Base-by-base conservation (phyloP, 2,329 filamentous ascomycete species). In the Exophiala aquamarina region DNA sequence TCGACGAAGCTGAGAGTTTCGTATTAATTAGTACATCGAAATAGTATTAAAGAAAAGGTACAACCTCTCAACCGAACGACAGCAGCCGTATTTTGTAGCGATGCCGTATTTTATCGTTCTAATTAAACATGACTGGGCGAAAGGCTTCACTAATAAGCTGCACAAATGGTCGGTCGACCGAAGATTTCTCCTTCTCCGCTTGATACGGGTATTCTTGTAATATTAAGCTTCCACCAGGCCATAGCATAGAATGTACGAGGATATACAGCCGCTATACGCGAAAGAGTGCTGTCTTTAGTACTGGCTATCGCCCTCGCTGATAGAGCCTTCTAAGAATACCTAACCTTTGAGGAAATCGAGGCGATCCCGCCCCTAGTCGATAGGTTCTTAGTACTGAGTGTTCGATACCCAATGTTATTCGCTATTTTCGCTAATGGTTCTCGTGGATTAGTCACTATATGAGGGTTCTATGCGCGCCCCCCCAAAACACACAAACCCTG, bases 221-320 rank as follows among this genome's bases (percentile, higher is more conserved):
- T 20, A 41, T 32, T 47, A 23, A 41, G 31, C 44, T n/a, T 51
- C 40, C 37, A 45, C 42, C 42, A 59, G 55, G 39, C 49, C 40
- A 51, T 35, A 59, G 29, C 42, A 59, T 50, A 34, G 36, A 34
- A 54, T 59, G 32, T 59, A 59, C 53, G 47, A 59, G 47, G 47
- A 59, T 47, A 59, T 54, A 33, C 17, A 59, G 40, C 48, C 39
- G 28, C 54, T 59, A 39, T 56, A 52, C 39, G 44, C 56, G 26
- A 54, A 55, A 36, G 31, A 43, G 41, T 59, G 28, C 51, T 59
- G 40, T 39, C 50, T 45, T 31, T 54, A n/a, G n/a, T n/a, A 23
- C 42, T 59, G 26, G 49, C 47, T 41, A 38, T 45, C 33, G 34
- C 42, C 35, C 41, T 59, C 47, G 55, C 52, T 19, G 40, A 58